These are phyloP conservation scores for Drechslera avenae DNA, from an alignment of 2,329 filamentous ascomycete genomes.

Conservation along the genomic window DNA sequence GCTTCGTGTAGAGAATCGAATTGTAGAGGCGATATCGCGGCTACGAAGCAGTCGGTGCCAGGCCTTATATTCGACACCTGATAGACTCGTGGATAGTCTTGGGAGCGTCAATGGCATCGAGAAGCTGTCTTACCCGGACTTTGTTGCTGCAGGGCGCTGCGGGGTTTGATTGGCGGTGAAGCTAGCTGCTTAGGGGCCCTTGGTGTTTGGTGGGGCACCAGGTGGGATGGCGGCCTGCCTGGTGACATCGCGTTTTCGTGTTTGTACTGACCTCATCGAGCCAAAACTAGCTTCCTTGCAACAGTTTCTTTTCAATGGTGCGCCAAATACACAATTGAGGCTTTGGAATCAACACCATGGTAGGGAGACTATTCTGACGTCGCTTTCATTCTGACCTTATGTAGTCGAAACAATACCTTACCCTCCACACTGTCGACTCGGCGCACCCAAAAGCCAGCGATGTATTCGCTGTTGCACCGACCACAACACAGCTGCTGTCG, in stretches of 20 bases:
- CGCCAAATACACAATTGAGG: not conserved
- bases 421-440: conserved; percentile 86
- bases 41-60: too few species aligned
- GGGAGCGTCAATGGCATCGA: conserved; percentile 36
- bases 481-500: conserved; percentile 74
- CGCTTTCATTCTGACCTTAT: conserved; percentile 13
- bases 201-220: conserved; percentile 31
- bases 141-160: conserved; percentile 8
- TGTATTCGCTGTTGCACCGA: conserved; percentile 82
- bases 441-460: conserved; percentile 73
- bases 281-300: conserved; percentile 8
- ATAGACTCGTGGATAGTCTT: conserved; percentile 15
- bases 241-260: conserved; percentile 40
- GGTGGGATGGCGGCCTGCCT: conserved; percentile 26
- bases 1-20: too few species aligned
- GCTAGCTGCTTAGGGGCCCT: conserved; percentile 2
- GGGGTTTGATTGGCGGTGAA: conserved; percentile 42
- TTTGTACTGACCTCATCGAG: conserved; percentile 36
- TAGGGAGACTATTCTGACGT: not conserved
- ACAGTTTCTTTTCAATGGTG: conserved; percentile 6
- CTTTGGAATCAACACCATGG: too few species aligned
- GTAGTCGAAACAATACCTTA: conserved; percentile 98
- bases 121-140: not conserved
- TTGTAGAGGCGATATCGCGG: not conserved
- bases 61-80: not conserved